Evolutionary conservation across 2,329 filamentous ascomycete genomes (phyloP).

Genomic region (Pyrenophora seminiperda): DNA sequence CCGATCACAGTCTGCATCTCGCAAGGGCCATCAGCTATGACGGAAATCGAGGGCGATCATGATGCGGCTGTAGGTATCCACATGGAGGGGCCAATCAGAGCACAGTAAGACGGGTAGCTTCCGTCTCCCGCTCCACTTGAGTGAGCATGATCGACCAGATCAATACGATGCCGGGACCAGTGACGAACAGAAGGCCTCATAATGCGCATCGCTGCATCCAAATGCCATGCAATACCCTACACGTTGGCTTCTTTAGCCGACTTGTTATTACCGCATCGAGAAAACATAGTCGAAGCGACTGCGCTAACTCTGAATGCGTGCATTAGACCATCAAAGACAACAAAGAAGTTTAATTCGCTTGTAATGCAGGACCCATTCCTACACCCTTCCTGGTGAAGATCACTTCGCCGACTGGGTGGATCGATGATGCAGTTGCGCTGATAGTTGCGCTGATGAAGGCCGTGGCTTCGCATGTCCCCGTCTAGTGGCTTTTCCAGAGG

Average conservation of each 20-base stretch:
- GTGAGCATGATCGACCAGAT: constrained; percentile 22
- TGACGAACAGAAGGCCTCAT: constrained; percentile 23
- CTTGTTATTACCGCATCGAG: constrained; percentile 5
- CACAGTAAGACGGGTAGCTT: not conserved
- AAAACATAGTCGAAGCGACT: constrained; percentile 6
- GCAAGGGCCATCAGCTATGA: constrained; percentile 11
- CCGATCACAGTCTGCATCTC: not conserved
- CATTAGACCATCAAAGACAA: no score
- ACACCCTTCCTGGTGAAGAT: not conserved
- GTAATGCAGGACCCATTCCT: not conserved
- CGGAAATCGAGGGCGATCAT: constrained; percentile 8
- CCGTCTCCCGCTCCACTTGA: constrained; percentile 10
- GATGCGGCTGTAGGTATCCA: constrained; percentile 14
- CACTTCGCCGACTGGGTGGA: constrained; percentile 15
- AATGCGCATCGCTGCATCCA: constrained; percentile 4
- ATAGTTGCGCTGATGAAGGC: constrained; percentile 1
- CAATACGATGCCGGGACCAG: constrained; percentile 11
- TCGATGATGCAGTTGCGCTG: constrained; percentile 16
- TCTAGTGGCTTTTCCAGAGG: not conserved
- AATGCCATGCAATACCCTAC: constrained; percentile 4
- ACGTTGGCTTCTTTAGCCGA: constrained; percentile 12
- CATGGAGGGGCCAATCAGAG: not conserved
- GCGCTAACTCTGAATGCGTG: constrained; percentile 1
- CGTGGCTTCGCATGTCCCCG: not conserved
- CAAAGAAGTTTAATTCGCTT: constrained; percentile 8